Base-by-base conservation (phyloP, 306 rosid genomes). In the Cicer arietinum region DNA sequence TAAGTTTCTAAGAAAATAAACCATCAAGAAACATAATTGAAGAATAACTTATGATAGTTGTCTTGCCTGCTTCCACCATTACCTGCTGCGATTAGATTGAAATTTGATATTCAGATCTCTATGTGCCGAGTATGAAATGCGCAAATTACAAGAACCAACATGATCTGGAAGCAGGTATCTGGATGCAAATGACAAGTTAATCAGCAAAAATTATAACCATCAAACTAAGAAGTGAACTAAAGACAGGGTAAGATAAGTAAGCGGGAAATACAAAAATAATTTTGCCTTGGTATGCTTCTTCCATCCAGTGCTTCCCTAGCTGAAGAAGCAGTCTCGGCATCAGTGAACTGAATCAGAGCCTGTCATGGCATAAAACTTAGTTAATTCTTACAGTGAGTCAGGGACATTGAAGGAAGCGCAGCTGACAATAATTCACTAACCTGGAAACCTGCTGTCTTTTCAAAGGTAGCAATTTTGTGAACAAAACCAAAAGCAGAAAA, bases 1-100 rank as follows among this genome's bases (percentile, higher is more conserved):
- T 12, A 8, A 67, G 75, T 56, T 56, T 79, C 79, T 11, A 25
- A 60, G 52, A 37, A 75, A 10, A 67, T 43, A 66, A 43, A 74
- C 35, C 53, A 56, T 65, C 79, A 59, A 50, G 59, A 17, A 46
- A 8, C 10, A 58, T 18, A 30, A 52, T n/a, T 0, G 25, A 30
- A 70, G 10, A 52, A 54, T 42, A 73, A 50, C 25, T 63, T 51
- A 69, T 57, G 48, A 72, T 20, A 67, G 84, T 57, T 54, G 58
- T 40, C 54, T 69, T 77, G 48, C 71, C 46, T 70, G 41, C 69
- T 50, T 25, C 78, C 68, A 77, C 13, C 73, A 74, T 68, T 86
- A 90, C 98, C 98, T 92, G 98, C 98, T 92, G 77, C 98, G 90
- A 77, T 92, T 92, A 25, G 98, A 92, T 84, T 92, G 98, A 74